Percentiles rank a stretch among this genome's conserved stretches.
These are phyloP conservation scores for Pichia occidentalis DNA, from an alignment of 805 yeast genomes.

Conservation along the genomic window DNA sequence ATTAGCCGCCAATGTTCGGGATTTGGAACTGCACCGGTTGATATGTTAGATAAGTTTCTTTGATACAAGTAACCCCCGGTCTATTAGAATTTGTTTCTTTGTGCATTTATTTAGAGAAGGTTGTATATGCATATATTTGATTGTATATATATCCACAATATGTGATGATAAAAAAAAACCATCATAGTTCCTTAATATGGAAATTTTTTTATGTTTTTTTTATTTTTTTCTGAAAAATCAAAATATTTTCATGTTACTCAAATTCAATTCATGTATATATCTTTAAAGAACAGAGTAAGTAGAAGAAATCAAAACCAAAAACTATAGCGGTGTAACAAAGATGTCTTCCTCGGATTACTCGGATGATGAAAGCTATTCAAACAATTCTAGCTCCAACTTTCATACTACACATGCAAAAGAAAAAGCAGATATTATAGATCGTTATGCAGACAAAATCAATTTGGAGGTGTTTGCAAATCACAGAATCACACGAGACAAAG, in stretches of 20 bases:
- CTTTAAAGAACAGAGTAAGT: no score
- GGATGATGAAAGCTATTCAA: slow-evolving; percentile 3
- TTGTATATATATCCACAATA: no score
- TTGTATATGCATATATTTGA: no score
- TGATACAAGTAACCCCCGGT: not conserved
- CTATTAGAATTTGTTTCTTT: not conserved
- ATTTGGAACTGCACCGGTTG: slow-evolving; percentile 1
- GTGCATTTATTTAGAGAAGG: not conserved
- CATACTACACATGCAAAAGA: slow-evolving; percentile 23
- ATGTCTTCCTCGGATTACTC: slow-evolving; percentile 11
- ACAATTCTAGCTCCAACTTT: not conserved
- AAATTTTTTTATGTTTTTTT: no score
- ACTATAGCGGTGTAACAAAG: not conserved
- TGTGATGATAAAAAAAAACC: no score
- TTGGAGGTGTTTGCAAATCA: slow-evolving; percentile 55
- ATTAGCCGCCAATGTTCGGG: slow-evolving; percentile 9
- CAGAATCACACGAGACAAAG: slow-evolving; percentile 66
- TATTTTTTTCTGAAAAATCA: no score
- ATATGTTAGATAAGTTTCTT: slow-evolving; percentile 7
- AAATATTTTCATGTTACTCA: no score
- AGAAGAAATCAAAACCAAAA: no score
- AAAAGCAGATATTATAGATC: slow-evolving; percentile 48
- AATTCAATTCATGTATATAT: no score
- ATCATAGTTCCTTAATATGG: no score
- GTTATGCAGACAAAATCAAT: slow-evolving; percentile 58